These are phyloP conservation scores for Lactarius hatsudake DNA, from an alignment of 768 basidiomycete genomes.

Conservation along the genomic window DNA sequence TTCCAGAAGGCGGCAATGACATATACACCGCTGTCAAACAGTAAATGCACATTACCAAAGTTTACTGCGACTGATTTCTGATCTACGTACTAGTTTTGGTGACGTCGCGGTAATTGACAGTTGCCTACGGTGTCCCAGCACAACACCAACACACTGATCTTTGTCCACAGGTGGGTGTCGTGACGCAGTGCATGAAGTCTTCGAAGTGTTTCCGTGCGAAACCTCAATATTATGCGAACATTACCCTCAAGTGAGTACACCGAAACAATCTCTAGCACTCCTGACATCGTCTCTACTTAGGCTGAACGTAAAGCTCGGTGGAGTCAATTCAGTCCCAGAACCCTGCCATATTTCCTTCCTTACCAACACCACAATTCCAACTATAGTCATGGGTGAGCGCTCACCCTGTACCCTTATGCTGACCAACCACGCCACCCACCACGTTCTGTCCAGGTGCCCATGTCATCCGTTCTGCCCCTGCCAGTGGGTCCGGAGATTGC, in stretches of 20 bases:
- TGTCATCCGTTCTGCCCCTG: conserved; percentile 77
- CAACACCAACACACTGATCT: conserved; percentile 2
- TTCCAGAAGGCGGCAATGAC: conserved; percentile 74
- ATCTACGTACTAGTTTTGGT: conserved; percentile 54
- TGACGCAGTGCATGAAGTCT: conserved; percentile 75
- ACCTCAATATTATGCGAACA: conserved; percentile 78
- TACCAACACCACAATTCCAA: conserved; percentile 68
- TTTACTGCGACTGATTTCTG: not conserved
- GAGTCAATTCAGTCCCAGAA: conserved; percentile 77
- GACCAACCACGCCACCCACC: not conserved
- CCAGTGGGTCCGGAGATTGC: conserved; percentile 58
- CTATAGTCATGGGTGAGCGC: conserved; percentile 71
- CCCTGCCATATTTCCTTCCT: conserved; percentile 61
- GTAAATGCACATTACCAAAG: conserved; percentile 42
- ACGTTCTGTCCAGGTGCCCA: conserved; percentile 56
- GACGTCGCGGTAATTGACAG: conserved; percentile 50
- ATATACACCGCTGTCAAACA: conserved; percentile 78
- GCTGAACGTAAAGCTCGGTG: conserved; percentile 82
- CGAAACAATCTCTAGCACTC: not conserved
- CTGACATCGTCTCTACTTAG: conserved; percentile 37
- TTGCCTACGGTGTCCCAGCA: not conserved
- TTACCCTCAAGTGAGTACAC: conserved; percentile 64
- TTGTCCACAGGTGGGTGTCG: conserved; percentile 56
- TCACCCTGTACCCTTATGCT: not conserved
- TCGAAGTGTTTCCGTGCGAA: conserved; percentile 65